Conservation (phyloP, 495 filamentous ascomycete species). For the Tuber indicum region DNA sequence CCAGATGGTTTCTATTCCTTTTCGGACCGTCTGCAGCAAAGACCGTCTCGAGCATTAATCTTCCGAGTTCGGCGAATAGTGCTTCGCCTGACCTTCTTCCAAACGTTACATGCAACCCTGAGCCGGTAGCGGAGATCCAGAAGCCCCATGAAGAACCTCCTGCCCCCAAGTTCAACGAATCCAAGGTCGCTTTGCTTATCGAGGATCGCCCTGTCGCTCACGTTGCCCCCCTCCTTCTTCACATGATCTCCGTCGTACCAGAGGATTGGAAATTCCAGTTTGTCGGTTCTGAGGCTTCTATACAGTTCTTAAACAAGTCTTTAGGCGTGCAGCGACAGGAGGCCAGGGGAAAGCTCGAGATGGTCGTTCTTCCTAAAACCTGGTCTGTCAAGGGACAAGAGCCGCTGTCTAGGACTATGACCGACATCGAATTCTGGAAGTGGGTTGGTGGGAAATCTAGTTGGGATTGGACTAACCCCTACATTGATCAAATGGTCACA, state of each 20-base stretch:
- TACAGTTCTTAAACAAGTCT: slow-evolving; percentile 44
- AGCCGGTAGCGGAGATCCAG: slow-evolving; percentile 2
- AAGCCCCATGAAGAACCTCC: slow-evolving; percentile 7
- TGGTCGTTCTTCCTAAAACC: slow-evolving; percentile 47
- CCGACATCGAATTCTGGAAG: slow-evolving; percentile 46
- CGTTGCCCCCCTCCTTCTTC: slow-evolving; percentile 48
- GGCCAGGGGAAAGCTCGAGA: slow-evolving; percentile 46
- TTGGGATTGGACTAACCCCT: slow-evolving; percentile 22
- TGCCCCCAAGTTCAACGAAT: slow-evolving; percentile 45
- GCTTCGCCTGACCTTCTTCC: background rate
- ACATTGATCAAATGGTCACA: background rate
- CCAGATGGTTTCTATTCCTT: slow-evolving; percentile 13
- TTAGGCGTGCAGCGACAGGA: slow-evolving; percentile 45
- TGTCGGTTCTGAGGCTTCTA: slow-evolving; percentile 46
- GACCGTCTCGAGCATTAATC: background rate
- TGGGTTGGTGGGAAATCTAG: slow-evolving; percentile 23
- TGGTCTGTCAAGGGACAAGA: slow-evolving; percentile 47
- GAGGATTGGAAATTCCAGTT: slow-evolving; percentile 53
- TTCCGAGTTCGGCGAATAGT: background rate
- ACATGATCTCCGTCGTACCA: slow-evolving; percentile 51
- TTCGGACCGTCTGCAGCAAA: slow-evolving; percentile 9
- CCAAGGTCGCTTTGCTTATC: slow-evolving; percentile 50
- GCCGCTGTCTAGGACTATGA: slow-evolving; percentile 48
- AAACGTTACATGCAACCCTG: background rate
- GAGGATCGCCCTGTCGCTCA: slow-evolving; percentile 47